Percentiles rank a stretch among this genome's conserved stretches.
Conservation (phyloP, 352 stramenopile genomes). For the Globisporangium radiosum region DNA sequence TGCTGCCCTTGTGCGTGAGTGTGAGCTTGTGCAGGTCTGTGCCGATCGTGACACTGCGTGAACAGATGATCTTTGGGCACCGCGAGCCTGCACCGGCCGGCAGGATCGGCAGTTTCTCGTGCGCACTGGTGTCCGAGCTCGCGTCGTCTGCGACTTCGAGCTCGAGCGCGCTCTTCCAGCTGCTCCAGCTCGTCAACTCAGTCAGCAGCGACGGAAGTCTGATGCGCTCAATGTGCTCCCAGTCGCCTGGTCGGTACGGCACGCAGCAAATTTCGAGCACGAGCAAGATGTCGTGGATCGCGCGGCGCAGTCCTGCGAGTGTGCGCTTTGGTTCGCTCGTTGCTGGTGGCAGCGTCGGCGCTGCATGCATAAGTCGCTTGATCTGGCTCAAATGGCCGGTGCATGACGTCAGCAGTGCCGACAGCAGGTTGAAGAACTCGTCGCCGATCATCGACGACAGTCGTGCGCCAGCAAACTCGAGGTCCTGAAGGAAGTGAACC, state of each 20-base stretch:
- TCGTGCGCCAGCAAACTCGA: conserved; percentile 58
- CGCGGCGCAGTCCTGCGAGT: conserved; percentile 29
- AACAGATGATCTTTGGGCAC: conserved; percentile 69
- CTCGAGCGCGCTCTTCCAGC: conserved; percentile 63
- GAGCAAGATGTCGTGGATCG: conserved; percentile 64
- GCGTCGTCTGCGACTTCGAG: conserved; percentile 42
- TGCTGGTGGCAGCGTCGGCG: neutral
- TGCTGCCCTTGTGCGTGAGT: conserved; percentile 27
- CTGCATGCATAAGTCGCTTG: conserved; percentile 24
- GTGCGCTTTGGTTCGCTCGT: conserved; percentile 14
- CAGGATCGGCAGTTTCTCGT: conserved; percentile 48
- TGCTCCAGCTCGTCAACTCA: conserved; percentile 66
- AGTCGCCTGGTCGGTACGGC: conserved; percentile 61
- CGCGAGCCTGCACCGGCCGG: conserved; percentile 40
- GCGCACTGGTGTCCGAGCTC: conserved; percentile 18
- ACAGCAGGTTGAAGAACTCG: conserved; percentile 67
- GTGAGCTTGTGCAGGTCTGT: conserved; percentile 65
- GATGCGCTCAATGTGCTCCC: conserved; percentile 48
- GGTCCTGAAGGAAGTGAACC: conserved; percentile 65
- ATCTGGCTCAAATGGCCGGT: conserved; percentile 31
- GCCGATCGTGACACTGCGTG: conserved; percentile 48
- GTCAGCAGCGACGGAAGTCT: conserved; percentile 58
- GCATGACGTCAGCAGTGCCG: conserved; percentile 40
- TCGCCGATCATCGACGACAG: conserved; percentile 35
- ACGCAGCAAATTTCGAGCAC: conserved; percentile 75